A percentile compares a stretch with the other conserved stretches of the same genome.
phyloP scores from a whole-genome alignment of 305 asterid genomes.

The Plantago lanceolata region DNA sequence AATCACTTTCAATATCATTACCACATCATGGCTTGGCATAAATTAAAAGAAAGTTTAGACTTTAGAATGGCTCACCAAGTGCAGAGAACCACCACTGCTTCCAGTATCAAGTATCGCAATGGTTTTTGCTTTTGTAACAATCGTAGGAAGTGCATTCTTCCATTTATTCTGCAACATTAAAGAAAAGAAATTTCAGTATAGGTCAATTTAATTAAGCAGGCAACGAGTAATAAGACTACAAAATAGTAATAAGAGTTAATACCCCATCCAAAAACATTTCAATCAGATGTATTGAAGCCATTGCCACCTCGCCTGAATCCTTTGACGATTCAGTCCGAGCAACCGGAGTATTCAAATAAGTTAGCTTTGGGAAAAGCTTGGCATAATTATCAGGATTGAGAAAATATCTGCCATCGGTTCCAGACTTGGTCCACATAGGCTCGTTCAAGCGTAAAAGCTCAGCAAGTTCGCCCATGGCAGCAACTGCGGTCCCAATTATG shows the following conservation, averaged over 20 bases:
- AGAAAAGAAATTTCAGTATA: background rate
- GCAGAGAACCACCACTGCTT: conserved; percentile 41
- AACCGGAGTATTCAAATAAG: conserved; percentile 32
- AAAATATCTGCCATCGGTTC: conserved; percentile 34
- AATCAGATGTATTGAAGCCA: conserved; percentile 41
- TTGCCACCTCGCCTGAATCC: conserved; percentile 50
- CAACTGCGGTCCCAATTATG: conserved; percentile 33
- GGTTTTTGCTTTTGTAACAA: conserved; percentile 43
- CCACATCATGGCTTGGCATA: background rate
- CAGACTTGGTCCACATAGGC: conserved; percentile 55
- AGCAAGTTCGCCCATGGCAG: conserved; percentile 52
- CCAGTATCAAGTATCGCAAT: conserved; percentile 47
- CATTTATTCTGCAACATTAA: conserved; percentile 46
- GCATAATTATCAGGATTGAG: conserved; percentile 50
- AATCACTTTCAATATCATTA: background rate
- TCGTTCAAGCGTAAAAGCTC: conserved; percentile 48
- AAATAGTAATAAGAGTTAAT: conserved; percentile 13
- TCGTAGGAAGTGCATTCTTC: conserved; percentile 56
- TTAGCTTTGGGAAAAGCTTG: conserved; percentile 39
- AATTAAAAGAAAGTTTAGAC: no score
- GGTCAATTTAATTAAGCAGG: background rate
- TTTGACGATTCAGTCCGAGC: conserved; percentile 65
- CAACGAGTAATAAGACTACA: background rate
- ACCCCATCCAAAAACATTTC: conserved; percentile 59
- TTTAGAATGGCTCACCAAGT: conserved; percentile 40